phyloP scores from a whole-genome alignment of 1,139 yeast genomes.

The Blastobotrys malaysiensis region DNA sequence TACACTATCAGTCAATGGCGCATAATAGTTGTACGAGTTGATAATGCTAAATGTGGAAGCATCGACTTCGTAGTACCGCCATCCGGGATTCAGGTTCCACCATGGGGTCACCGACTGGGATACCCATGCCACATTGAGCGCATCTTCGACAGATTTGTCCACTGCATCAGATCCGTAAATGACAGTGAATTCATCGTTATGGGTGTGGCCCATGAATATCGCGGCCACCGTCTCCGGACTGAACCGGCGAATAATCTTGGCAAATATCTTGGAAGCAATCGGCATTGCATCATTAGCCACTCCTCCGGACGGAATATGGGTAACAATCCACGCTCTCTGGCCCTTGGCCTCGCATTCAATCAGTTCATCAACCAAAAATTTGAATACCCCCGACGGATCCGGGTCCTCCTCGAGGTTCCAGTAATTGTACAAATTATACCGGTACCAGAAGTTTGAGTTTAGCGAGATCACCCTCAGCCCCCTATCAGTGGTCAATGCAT shows the following conservation, averaged over 20 bases:
- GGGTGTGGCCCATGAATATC: constrained; percentile 69
- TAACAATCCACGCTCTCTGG: constrained; percentile 65
- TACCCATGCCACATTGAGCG: constrained; percentile 57
- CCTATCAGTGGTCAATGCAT: constrained; percentile 48
- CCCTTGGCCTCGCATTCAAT: constrained; percentile 50
- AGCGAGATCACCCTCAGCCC: constrained; percentile 60
- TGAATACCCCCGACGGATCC: constrained; percentile 60
- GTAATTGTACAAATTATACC: constrained; percentile 58
- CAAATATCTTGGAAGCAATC: constrained; percentile 52
- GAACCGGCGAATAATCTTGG: constrained; percentile 58
- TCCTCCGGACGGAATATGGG: constrained; percentile 58
- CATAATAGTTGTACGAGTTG: constrained; percentile 53
- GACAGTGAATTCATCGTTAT: constrained; percentile 60
- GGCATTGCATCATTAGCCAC: constrained; percentile 51
- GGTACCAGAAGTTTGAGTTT: constrained; percentile 63
- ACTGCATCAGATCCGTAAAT: constrained; percentile 41
- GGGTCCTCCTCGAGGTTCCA: constrained; percentile 49
- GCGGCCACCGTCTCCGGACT: constrained; percentile 65
- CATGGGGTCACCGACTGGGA: constrained; percentile 63
- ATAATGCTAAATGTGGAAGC: constrained; percentile 54
- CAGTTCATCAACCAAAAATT: constrained; percentile 57
- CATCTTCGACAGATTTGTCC: constrained; percentile 39
- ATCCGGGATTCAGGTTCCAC: constrained; percentile 55
- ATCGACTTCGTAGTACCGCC: constrained; percentile 70
- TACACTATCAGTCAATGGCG: constrained; percentile 30